Conservation (phyloP, 106 monocot species). For the Iris macrosiphon region DNA sequence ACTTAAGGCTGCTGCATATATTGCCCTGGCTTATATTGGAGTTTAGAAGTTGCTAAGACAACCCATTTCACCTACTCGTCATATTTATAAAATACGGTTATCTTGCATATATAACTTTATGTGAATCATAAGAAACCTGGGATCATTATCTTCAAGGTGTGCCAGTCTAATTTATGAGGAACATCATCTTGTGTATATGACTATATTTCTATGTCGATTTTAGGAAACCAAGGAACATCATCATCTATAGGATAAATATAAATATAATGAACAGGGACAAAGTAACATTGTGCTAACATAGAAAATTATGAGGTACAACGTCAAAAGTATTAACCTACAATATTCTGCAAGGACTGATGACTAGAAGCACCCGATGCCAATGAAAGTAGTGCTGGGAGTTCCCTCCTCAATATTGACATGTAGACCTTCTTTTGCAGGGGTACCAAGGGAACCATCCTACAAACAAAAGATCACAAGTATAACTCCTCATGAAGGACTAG, state of each 20-base stretch:
- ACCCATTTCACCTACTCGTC: too few species aligned
- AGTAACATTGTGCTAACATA: neutral
- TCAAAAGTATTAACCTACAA: slow-evolving; percentile 36
- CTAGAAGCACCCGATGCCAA: slow-evolving; percentile 44
- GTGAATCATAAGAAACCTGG: too few species aligned
- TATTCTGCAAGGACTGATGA: slow-evolving; percentile 90
- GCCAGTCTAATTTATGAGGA: too few species aligned
- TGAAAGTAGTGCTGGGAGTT: slow-evolving; percentile 82
- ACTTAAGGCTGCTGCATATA: too few species aligned
- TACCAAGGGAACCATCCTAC: slow-evolving; percentile 65
- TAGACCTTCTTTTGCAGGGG: slow-evolving; percentile 88
- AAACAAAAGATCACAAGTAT: slow-evolving; percentile 9
- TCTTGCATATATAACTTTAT: too few species aligned
- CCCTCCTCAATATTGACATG: slow-evolving; percentile 80
- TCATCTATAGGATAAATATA: neutral
- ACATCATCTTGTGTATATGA: too few species aligned
- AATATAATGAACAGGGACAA: neutral
- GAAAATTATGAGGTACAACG: neutral
- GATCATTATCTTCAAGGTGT: too few species aligned
- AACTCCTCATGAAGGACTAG: neutral
- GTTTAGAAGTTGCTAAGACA: too few species aligned
- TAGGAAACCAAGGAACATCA: neutral
- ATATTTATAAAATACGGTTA: too few species aligned
- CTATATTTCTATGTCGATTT: too few species aligned
- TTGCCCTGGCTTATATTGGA: too few species aligned